Evolutionary conservation across 1,284 basidiomycete genomes (phyloP), one percentile per base, ranked within the genome.

Genomic region (Ceraceosorus guamensis): DNA sequence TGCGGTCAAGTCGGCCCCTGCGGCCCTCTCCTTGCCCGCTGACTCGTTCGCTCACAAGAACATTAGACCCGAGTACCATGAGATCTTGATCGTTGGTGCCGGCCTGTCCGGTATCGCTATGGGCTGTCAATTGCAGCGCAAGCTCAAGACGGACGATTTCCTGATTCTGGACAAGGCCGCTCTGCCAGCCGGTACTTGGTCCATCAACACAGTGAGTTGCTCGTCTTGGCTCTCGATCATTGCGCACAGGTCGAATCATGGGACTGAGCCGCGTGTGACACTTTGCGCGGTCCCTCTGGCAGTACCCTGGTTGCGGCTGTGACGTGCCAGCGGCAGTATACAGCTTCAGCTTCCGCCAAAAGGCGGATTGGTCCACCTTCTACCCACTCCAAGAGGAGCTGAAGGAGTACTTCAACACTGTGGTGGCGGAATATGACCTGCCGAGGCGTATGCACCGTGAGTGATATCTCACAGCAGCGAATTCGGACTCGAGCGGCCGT

Each of bases 251-350:
- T 51, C 37, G 37, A 41, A n/a, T 52, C n/a, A n/a, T n/a, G n/a
- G n/a, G 24, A 18, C 10, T 47, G 24, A 32, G 33, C 46, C n/a
- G 5, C 33, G n/a, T 7, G 13, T 4, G 63, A 65, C 6, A 67
- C 67, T 2, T 70, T 66, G 68, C 41, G 44, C 37, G 48, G 50
- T 52, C 68, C 68, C n/a, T n/a, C n/a, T n/a, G n/a, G 47, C 43
- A 41, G n/a, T 71, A 76, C 52, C 73, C 73, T 0, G 67, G 66
- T 14, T 63, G 62, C 45, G 72, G 65, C 0, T 73, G 70, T 47
- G 73, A 74, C 39, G 67, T 76, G 2, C 73, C 73, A 6, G 66
- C 70, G 0, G 60, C 71, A 10, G 63, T 76, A 50, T 76, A 76
- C 63, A 70, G 67, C n/a, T 72, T 63, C 48, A 68, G 66, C 8